A percentile compares a stretch with the other conserved stretches of the same genome.
These are phyloP conservation scores for Rusavskia elegans DNA, from an alignment of 495 filamentous ascomycete species.

Conservation along the genomic window DNA sequence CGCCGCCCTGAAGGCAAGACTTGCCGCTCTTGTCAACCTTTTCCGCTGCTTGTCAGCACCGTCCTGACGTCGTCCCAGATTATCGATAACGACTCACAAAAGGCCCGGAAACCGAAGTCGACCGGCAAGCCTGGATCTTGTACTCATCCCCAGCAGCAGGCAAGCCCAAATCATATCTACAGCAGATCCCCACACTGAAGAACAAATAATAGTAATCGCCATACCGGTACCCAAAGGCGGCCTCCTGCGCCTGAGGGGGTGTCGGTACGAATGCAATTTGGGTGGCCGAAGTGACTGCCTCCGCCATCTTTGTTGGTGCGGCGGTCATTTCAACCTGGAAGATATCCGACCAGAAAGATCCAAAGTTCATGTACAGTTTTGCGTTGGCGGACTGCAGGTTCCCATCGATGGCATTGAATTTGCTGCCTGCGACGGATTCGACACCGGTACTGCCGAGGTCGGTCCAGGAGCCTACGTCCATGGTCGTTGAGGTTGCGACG, in stretches of 20 bases:
- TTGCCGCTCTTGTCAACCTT: conserved; percentile 41
- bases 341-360: conserved; percentile 54
- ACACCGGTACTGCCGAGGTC: conserved; percentile 33
- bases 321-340: conserved; percentile 40
- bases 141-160: conserved; percentile 49
- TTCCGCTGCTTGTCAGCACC: background rate
- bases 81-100: conserved; percentile 39
- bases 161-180: conserved; percentile 29
- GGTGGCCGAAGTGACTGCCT: conserved; percentile 16
- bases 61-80: background rate
- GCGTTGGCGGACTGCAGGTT: conserved; percentile 37
- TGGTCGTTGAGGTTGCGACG: conserved; percentile 44
- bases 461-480: conserved; percentile 47
- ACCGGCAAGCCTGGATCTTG: conserved; percentile 47
- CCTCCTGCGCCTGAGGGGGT: conserved; percentile 42
- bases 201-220: conserved; percentile 50
- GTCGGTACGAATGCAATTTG: conserved; percentile 41
- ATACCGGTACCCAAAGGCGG: conserved; percentile 36
- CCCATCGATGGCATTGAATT: conserved; percentile 58
- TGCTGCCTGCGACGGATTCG: conserved; percentile 23
- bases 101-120: conserved; percentile 29
- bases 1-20: conserved; percentile 40
- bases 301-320: conserved; percentile 21
- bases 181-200: conserved; percentile 47
- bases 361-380: conserved; percentile 43